Percentiles rank a stretch among this genome's conserved stretches.
phyloP scores from a whole-genome alignment of 768 basidiomycete genomes.

The Agaricus sinodeliciosus region DNA sequence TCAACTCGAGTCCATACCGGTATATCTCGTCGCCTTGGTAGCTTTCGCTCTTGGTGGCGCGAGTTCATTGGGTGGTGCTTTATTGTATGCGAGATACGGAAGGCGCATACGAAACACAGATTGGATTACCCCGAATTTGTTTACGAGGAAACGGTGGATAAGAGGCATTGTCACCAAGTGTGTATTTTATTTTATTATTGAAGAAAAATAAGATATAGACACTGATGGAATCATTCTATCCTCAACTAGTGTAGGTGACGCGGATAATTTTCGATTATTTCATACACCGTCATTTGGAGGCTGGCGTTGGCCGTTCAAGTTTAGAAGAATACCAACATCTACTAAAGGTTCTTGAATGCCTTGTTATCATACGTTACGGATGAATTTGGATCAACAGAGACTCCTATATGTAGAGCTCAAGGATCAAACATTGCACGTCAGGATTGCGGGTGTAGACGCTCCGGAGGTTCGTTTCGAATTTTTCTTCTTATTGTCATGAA shows the following conservation, averaged over 20 bases:
- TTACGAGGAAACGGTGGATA: constrained; percentile 58
- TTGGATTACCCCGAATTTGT: constrained; percentile 60
- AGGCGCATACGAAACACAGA: constrained; percentile 58
- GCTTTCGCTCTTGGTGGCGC: constrained; percentile 36
- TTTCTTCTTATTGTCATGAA: background rate
- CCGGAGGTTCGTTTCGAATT: constrained; percentile 58
- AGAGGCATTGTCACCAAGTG: constrained; percentile 80
- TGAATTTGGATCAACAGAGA: background rate
- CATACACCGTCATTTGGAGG: constrained; percentile 80
- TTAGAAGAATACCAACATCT: constrained; percentile 53
- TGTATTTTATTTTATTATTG: constrained; percentile 12
- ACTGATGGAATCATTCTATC: no score
- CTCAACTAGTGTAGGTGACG: constrained; percentile 65
- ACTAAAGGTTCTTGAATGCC: constrained; percentile 41
- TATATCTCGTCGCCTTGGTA: constrained; percentile 22
- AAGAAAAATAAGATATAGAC: no score
- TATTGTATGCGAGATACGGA: constrained; percentile 45
- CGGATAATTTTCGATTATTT: constrained; percentile 83
- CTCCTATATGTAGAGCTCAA: constrained; percentile 48
- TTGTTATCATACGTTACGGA: background rate
- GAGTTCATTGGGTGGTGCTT: constrained; percentile 23
- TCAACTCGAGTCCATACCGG: constrained; percentile 22
- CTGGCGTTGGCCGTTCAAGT: constrained; percentile 58
- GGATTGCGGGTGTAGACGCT: constrained; percentile 88
- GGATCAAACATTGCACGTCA: constrained; percentile 78